These are phyloP conservation scores for Microsporum ferrugineum DNA, from an alignment of 2,329 filamentous ascomycete species.

Conservation along the genomic window DNA sequence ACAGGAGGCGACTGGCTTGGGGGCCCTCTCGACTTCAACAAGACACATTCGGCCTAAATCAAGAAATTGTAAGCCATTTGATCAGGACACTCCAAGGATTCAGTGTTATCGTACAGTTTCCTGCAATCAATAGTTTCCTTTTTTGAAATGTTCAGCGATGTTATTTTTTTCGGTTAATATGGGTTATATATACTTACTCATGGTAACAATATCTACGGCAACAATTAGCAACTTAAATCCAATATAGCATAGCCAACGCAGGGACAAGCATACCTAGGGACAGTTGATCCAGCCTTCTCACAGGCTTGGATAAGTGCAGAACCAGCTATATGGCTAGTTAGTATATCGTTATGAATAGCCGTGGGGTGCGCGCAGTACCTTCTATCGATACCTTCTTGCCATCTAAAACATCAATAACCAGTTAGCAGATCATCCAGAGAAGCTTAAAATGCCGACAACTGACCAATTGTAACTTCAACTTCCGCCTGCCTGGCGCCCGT, in stretches of 20 bases:
- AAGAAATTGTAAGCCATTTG: constrained; percentile 3
- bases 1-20: constrained; percentile 95
- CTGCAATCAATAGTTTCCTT: constrained; percentile 96
- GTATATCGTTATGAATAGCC: constrained; percentile 22
- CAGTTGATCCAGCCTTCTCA: constrained; percentile 85
- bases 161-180: neutral
- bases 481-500: constrained; percentile 70
- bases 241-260: neutral
- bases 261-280: constrained; percentile 57
- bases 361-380: constrained; percentile 47
- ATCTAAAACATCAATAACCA: constrained; percentile 45
- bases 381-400: constrained; percentile 97
- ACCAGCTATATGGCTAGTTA: constrained; percentile 52
- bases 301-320: constrained; percentile 97
- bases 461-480: constrained; percentile 93
- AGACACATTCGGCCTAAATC: constrained; percentile 73
- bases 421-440: constrained; percentile 25
- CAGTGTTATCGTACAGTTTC: constrained; percentile 57
- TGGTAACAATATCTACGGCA: constrained; percentile 83
- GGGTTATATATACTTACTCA: constrained; percentile 52
- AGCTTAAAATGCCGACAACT: constrained; percentile 28
- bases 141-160: constrained; percentile 7
- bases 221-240: constrained; percentile 23
- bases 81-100: neutral
- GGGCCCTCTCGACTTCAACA: constrained; percentile 91